Base-by-base conservation (phyloP, 208 protist species). In the Crithidia sp. region DNA sequence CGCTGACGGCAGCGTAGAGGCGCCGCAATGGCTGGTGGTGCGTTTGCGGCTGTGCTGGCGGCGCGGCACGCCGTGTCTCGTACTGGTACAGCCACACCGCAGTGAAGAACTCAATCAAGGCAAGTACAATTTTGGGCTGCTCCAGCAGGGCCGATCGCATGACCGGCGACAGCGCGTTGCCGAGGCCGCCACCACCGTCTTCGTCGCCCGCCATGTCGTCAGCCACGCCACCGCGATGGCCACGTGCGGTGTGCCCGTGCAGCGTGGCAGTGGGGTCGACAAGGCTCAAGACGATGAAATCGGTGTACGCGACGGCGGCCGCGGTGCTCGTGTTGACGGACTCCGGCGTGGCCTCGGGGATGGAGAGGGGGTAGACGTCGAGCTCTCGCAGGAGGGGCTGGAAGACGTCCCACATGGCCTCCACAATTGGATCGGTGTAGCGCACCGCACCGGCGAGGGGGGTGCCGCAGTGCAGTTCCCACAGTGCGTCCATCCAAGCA, bases 101-200 rank as follows among this genome's bases (percentile, higher is more conserved):
- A n/a, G 76, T 77, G 69, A 96, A 91, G 73, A 94, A 93, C 67
- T 94, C 88, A 12, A 94, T 59, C 17, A 94, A 57, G 14, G 88
- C 79, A n/a, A 93, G 67, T 9, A 92, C 79, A 58, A 91, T 85
- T 16, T 66, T 68, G 0, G 89, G 88, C 65, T 90, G 83, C 43
- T 89, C 76, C 16, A 77, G 60, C 68, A 95, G 71, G 2, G 85
- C 83, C 5, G 74, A 45, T 56, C 78, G 74, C 87, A 93, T 91
- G 2, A 81, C 79, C 2, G 64, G 39, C 7, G 76, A 82, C n/a
- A 90, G 36, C 9, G 59, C 4, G 63, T 73, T 86, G 55, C 69
- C 71, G 7, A 76, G 47, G 44, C 74, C 62, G 19, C 16, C 44
- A 14, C 47, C 50, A 49, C 19, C 66, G 49, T 83, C 37, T 40